Base-by-base conservation (phyloP, 2,329 filamentous ascomycete genomes). In the Pseudofabraea citricarpa region DNA sequence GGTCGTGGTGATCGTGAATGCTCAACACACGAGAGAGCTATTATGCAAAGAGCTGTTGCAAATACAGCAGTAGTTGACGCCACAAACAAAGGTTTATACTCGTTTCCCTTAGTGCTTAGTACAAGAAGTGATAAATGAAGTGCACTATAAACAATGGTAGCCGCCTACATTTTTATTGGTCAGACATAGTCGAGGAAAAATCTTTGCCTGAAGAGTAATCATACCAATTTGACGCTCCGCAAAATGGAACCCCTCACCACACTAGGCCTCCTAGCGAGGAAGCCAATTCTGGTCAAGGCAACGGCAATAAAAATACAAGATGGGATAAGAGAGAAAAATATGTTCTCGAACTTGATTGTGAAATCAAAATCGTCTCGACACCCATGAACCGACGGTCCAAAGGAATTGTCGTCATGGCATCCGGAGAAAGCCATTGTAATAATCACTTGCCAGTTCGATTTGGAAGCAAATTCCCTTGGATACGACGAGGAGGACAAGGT, bases 351-450 rank as follows among this genome's bases (percentile, higher is more conserved):
- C 3, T n/a, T 8, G 6, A 37, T 23, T 3, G 36, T 46, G 32
- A 47, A 47, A 12, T 46, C 47, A 27, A 47, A 44, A 10, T 24
- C 36, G 22, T 18, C 20, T 4, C 19, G 36, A 41, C 39, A 41
- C 15, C 23, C 37, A 5, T 15, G 21, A 10, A 40, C 37, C 7
- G n/a, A 9, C 8, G 37, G 37, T 4, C 37, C 37, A 18, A 40
- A 40, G 6, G 35, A 46, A 16, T 35, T 16, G 42, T 22, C 61
- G 59, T 27, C n/a, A 8, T 8, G 24, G 24, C 24, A 27, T 27
- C n/a, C n/a, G n/a, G n/a, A n/a, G n/a, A n/a, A n/a, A n/a, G n/a
- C n/a, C n/a, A n/a, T n/a, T n/a, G n/a, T n/a, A n/a, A n/a, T n/a
- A n/a, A n/a, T n/a, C n/a, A n/a, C n/a, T n/a, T n/a, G n/a, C n/a